Base-by-base conservation (phyloP, 1,284 basidiomycete species). In the Taiwanofungus camphoratus region DNA sequence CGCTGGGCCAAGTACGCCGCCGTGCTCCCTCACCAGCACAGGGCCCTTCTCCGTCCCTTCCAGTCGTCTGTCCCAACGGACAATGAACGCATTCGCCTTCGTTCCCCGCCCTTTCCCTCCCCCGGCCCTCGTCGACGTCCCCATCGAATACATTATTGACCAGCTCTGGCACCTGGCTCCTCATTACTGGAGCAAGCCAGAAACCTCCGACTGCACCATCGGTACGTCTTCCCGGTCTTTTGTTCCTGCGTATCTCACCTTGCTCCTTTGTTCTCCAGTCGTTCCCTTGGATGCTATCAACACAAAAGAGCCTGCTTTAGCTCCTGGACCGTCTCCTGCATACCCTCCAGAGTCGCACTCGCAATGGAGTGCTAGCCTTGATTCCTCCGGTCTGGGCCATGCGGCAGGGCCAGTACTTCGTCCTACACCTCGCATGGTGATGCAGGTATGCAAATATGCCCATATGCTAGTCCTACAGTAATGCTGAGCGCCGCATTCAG, bases 191-290 rank as follows among this genome's bases (percentile, higher is more conserved):
- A 73, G 80, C 56, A 79, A 76, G 52, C 71, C 75, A 49, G 79
- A 85, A 53, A 82, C 79, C 1, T 73, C 86, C 16, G 81, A 87
- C 61, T 86, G 82, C 63, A 82, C 85, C 35, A 71, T 87, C 50
- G 71, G 86, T 85, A 54, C 45, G 79, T 66, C 31, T 48, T 30
- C 40, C 23, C 5, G 20, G 5, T 40, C 15, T 26, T 37, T 15
- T 24, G 26, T 6, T 12, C 4, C 16, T 22, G 23, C 12, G 38
- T 11, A n/a, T 42, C 33, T 16, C 40, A 41, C 29, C 41, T 47
- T 46, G 34, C 32, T 42, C 23, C 34, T 18, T 39, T 36, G 15
- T 36, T 26, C 19, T 42, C 15, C 48, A 67, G 64, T 64, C 43
- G 60, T 63, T 34, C 62, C 64, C 22, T 41, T 64, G 43, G 57